Evolutionary conservation across 148 eudicot genomes (phyloP).

Genomic region (Fallopia convolvulus): DNA sequence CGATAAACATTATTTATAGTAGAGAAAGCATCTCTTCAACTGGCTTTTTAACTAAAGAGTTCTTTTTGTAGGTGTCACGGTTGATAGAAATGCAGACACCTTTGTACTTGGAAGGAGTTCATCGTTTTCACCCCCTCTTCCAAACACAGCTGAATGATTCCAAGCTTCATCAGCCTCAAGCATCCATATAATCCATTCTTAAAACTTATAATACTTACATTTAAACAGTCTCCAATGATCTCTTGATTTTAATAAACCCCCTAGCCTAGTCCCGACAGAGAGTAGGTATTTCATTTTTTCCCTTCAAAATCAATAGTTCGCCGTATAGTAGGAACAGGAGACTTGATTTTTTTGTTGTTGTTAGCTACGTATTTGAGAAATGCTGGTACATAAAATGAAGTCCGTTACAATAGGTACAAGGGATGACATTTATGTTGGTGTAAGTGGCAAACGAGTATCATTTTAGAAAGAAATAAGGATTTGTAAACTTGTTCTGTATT

Average conservation of each 20-base stretch:
- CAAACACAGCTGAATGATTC: conserved; percentile 16
- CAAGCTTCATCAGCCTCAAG: background rate
- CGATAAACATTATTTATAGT: background rate
- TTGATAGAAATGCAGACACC: conserved; percentile 97
- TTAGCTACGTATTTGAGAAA: background rate
- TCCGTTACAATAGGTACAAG: background rate
- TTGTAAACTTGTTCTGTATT: too few species aligned
- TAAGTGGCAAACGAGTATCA: background rate
- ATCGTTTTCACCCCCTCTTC: conserved; percentile 61
- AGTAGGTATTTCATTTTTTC: background rate
- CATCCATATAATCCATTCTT: background rate
- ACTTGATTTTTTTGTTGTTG: background rate
- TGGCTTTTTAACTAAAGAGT: background rate
- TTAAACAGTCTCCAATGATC: background rate
- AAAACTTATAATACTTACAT: background rate
- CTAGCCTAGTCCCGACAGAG: background rate
- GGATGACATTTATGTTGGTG: background rate
- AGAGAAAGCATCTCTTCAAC: background rate
- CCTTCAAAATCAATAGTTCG: background rate
- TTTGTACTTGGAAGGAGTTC: conserved; percentile 70
- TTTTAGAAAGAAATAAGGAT: background rate
- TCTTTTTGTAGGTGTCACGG: conserved; percentile 65
- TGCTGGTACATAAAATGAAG: background rate
- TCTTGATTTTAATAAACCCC: background rate
- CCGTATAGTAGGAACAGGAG: background rate